A percentile compares a stretch with the other conserved stretches of the same genome.
These are phyloP conservation scores for Bassia scoparia DNA, from an alignment of 148 eudicot genomes.

Conservation along the genomic window DNA sequence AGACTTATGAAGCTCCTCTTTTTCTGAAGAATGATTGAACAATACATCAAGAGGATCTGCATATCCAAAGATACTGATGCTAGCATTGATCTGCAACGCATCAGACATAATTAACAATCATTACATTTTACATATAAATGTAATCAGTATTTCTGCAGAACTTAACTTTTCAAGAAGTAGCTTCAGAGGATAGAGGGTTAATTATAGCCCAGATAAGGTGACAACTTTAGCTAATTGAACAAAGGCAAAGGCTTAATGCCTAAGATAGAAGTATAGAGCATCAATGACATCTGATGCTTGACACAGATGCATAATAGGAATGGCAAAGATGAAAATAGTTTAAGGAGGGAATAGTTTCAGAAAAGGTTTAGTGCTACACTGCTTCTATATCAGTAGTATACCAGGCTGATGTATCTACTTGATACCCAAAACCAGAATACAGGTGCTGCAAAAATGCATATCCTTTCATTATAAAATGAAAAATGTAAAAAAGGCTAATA, in stretches of 20 bases:
- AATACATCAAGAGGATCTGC: slow-evolving; percentile 38
- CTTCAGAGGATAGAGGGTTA: neutral
- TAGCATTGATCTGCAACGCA: slow-evolving; percentile 23
- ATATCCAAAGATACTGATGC: slow-evolving; percentile 19
- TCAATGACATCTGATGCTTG: neutral
- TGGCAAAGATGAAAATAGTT: neutral
- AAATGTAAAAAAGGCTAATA: too few species aligned
- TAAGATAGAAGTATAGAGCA: neutral
- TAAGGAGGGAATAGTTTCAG: too few species aligned
- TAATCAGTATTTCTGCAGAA: neutral
- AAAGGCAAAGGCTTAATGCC: neutral
- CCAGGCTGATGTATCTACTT: too few species aligned
- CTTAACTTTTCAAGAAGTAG: neutral
- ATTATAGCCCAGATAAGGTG: neutral
- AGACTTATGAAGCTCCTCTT: slow-evolving; percentile 21
- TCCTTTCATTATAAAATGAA: too few species aligned
- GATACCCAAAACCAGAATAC: too few species aligned
- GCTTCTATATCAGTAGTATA: too few species aligned
- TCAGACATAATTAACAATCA: slow-evolving; percentile 1
- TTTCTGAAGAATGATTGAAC: slow-evolving; percentile 24
- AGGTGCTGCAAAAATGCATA: too few species aligned
- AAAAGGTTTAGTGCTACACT: too few species aligned
- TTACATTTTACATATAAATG: neutral
- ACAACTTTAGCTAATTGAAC: neutral
- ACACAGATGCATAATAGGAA: too few species aligned